These are phyloP conservation scores for Salinomyces thailandicus DNA, from an alignment of 2,329 filamentous ascomycete species.

Conservation along the genomic window DNA sequence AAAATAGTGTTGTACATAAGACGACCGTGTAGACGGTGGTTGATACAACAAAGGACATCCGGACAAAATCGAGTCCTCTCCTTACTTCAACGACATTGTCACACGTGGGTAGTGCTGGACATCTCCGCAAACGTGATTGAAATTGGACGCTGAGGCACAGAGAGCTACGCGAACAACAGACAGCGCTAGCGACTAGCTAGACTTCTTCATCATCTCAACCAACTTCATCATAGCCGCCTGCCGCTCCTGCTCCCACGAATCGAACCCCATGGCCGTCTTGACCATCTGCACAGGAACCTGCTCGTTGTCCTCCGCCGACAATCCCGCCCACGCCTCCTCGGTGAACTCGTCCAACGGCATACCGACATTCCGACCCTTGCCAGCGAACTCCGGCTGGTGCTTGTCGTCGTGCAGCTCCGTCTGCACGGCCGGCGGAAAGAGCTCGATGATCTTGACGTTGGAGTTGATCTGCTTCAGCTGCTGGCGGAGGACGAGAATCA, in stretches of 20 bases:
- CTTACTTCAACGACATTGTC: too few relatives aligned
- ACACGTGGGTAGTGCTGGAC: too few relatives aligned
- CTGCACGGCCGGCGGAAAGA: slow-evolving; percentile 47
- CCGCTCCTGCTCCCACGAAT: slow-evolving; percentile 34
- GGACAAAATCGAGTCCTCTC: too few relatives aligned
- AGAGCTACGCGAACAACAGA: too few relatives aligned
- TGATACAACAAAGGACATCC: too few relatives aligned
- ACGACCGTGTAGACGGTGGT: too few relatives aligned
- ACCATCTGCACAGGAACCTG: slow-evolving; percentile 42
- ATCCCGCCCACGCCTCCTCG: slow-evolving; percentile 38
- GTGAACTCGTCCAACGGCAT: slow-evolving; percentile 46
- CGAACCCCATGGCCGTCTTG: slow-evolving; percentile 34
- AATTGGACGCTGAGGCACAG: too few relatives aligned
- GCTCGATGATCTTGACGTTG: slow-evolving; percentile 44
- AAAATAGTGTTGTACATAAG: too few relatives aligned
- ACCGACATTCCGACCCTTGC: slow-evolving; percentile 40
- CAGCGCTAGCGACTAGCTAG: too few relatives aligned
- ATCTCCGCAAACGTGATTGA: too few relatives aligned
- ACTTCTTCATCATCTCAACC: slow-evolving; percentile 8
- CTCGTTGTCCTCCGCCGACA: slow-evolving; percentile 37
- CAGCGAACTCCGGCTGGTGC: slow-evolving; percentile 39
- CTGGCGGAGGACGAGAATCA: slow-evolving; percentile 41
- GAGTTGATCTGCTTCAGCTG: slow-evolving; percentile 37
- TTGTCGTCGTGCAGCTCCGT: slow-evolving; percentile 47
- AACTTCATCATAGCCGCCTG: slow-evolving; percentile 32